Evolutionary conservation across 2,329 filamentous ascomycete species (phyloP), one percentile per base, ranked within the genome.

Genomic region (Hypocrella siamensis): DNA sequence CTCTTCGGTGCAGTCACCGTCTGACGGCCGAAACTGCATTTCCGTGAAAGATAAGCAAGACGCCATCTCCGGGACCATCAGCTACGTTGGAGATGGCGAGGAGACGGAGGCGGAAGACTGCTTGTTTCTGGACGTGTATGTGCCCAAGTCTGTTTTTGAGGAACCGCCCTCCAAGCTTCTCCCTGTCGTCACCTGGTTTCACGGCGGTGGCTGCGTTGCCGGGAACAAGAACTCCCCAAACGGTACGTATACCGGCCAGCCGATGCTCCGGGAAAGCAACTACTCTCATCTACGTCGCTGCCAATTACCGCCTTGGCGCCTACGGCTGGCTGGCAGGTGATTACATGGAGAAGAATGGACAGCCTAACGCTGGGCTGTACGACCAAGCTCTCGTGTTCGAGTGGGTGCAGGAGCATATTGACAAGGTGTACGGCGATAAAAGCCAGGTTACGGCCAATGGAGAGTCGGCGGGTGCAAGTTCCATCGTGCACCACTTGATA

Each of bases 391-490:
- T 58, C 4, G 55, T 57, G 2, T 50, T 67, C 15, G 44, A 65
- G 39, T 69, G 64, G 64, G 58, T 64, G 1, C 53, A 60, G 28
- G 47, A 60, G 29, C 53, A 66, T 39, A 61, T 67, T 26, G 33
- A 42, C 7, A 46, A 58, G 1, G 46, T 69, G 4, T 58, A 60
- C 7, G 66, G 65, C n/a, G 59, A 68, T 35, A 51, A 54, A 5
- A 46, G 44, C 4, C 40, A 48, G 4, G 61, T 69, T 5, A 65
- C 58, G 1, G 61, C 61, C 4, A 60, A 60, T 52, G 66, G 64
- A 3, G 58, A 67, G 39, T 65, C 58, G 7, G 63, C 65, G 1
- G 65, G 66, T 2, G 66, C 60, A 2, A 57, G 58, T 1, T 65
- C 60, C 4, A 59, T 69, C 31, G 40, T 66, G 30, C 61, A 67